Base-by-base conservation (phyloP, 768 basidiomycete species). In the Calvatia gigantea region DNA sequence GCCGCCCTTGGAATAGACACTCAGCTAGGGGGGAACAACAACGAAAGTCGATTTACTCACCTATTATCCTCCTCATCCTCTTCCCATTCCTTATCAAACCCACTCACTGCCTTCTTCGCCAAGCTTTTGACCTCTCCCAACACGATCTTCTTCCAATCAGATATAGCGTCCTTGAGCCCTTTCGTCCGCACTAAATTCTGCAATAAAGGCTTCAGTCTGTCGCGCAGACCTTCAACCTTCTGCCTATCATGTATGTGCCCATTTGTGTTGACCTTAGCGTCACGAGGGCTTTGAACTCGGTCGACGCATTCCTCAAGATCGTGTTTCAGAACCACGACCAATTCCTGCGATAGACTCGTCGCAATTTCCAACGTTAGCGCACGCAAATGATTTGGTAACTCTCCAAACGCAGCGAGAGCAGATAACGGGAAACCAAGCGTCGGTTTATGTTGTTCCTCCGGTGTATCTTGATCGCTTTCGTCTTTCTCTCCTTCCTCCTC, bases 121-220 rank as follows among this genome's bases (percentile, higher is more conserved):
- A 83, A 71, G 1, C 72, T 74, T 55, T 74, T 76, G 28, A 93
- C 73, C 58, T 89, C 86, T 12, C 67, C 70, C 57, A 90, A 69
- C 15, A 84, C 86, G 4, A 83, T 78, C 35, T 87, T 83, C 58
- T 87, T 73, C 88, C 91, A 94, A 14, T 82, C 80, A 9, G 80
- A 60, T 27, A 83, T 73, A 1, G 83, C 86, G 58, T 89, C 87
- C 49, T 83, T 82, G 38, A 93, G 66, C 2, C 86, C 88, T 39
- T 77, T 81, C 0, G 90, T 89, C 57, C 89, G 77, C 21, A 85
- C 70, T 46, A 98, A 77, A n/a, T 91, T 91, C 29, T 85, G 78
- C 25, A 97, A 66, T 42, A 95, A 64, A 2, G 93, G 93, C 25
- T 79, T 78, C 35, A 94, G 62, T 28, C 84, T 75, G 59, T 91